A percentile compares a stretch with the other conserved stretches of the same genome.
Evolutionary conservation across 345 rosid genomes (phyloP).

Genomic region (Turritis glabra): DNA sequence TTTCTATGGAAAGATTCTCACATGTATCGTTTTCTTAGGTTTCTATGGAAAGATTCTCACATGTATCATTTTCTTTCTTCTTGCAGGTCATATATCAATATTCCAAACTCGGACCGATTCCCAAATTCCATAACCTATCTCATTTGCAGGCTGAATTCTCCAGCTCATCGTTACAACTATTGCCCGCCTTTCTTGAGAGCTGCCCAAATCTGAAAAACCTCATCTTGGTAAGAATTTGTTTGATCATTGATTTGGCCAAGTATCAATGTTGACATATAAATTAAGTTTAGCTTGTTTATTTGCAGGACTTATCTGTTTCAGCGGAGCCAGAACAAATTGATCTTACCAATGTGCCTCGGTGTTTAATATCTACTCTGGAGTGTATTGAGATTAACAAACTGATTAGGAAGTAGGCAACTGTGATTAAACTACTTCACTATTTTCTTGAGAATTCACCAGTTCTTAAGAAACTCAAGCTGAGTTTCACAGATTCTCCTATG

Average conservation of each 20-base stretch:
- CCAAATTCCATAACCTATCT: neutral
- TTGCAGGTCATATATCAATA: neutral
- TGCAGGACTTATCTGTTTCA: neutral
- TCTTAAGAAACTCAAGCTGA: neutral
- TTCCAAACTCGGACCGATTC: neutral
- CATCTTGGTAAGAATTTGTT: neutral
- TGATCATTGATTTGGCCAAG: neutral
- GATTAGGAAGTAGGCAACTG: neutral
- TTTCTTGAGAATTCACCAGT: conserved; percentile 15
- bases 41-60: neutral
- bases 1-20: neutral
- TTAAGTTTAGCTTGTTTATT: neutral
- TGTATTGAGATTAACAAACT: neutral
- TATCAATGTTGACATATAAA: neutral
- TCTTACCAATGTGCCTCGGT: neutral
- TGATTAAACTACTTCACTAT: neutral
- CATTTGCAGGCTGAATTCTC: neutral
- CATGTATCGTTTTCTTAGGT: neutral
- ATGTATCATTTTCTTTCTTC: neutral
- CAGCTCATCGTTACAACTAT: neutral
- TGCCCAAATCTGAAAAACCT: conserved; percentile 13
- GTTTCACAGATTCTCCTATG: neutral
- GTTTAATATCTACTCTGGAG: conserved; percentile 1
- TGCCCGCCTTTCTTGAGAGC: conserved; percentile 16
- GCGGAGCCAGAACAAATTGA: neutral